A percentile compares a stretch with the other conserved stretches of the same genome.
These are phyloP conservation scores for Agaricus blazei DNA, from an alignment of 768 basidiomycete genomes.

Conservation along the genomic window DNA sequence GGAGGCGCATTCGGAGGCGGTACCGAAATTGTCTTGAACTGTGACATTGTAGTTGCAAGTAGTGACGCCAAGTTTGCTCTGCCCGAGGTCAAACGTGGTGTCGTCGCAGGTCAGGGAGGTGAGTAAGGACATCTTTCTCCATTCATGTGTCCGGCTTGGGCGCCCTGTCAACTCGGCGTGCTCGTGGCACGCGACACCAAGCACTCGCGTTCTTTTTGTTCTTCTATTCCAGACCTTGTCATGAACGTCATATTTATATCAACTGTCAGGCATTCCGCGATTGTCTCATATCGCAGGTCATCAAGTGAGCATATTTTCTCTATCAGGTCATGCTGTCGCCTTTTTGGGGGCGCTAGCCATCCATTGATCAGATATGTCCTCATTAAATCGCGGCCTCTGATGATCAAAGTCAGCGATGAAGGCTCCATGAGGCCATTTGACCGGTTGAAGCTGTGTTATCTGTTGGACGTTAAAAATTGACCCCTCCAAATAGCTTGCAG, in stretches of 20 bases:
- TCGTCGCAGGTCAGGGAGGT: slow-evolving; percentile 71
- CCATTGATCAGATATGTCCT: background rate
- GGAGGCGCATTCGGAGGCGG: slow-evolving; percentile 72
- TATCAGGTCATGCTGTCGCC: background rate
- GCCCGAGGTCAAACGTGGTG: slow-evolving; percentile 77
- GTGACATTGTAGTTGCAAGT: slow-evolving; percentile 69
- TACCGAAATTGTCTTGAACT: slow-evolving; percentile 66
- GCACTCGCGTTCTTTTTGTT: background rate
- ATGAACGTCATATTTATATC: slow-evolving; percentile 5
- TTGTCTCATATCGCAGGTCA: slow-evolving; percentile 63
- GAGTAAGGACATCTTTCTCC: slow-evolving; percentile 15
- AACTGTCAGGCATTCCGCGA: slow-evolving; percentile 56
- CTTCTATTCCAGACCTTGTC: background rate
- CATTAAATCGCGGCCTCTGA: slow-evolving; percentile 3
- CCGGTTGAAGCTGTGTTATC: background rate
- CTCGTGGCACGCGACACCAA: background rate
- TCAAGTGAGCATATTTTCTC: slow-evolving; percentile 42
- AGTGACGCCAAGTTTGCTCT: slow-evolving; percentile 66
- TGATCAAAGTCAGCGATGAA: background rate
- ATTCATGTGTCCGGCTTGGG: background rate
- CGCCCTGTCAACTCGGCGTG: no score
- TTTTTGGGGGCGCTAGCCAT: background rate
- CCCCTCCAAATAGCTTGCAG: slow-evolving; percentile 46
- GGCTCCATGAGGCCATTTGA: slow-evolving; percentile 3
- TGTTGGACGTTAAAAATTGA: background rate